These are phyloP conservation scores for Fusarium torreyae DNA, from an alignment of 2,329 filamentous ascomycete genomes.

Conservation along the genomic window DNA sequence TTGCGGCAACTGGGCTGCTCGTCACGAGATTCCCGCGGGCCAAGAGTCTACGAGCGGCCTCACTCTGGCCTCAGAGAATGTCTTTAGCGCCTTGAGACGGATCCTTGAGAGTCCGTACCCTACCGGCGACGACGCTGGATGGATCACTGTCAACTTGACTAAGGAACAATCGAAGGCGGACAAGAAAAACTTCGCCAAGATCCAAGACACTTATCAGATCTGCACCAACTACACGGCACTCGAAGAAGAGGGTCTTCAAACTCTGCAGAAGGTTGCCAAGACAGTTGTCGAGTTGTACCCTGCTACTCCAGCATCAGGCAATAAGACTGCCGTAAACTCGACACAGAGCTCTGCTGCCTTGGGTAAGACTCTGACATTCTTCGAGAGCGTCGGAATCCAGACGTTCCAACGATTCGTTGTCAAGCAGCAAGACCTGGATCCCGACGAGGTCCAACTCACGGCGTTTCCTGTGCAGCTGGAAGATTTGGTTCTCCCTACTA, in stretches of 20 bases:
- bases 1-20: slow-evolving; percentile 76
- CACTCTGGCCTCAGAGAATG: not conserved
- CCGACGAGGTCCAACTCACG: not conserved
- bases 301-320: not conserved
- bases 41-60: slow-evolving; percentile 55
- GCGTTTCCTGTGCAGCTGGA: not conserved
- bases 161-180: slow-evolving; percentile 61
- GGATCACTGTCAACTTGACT: slow-evolving; percentile 29
- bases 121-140: slow-evolving; percentile 61
- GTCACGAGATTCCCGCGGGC: slow-evolving; percentile 76
- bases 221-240: slow-evolving; percentile 75
- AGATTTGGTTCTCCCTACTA: not conserved
- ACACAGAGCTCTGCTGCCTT: slow-evolving; percentile 1
- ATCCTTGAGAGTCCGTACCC: slow-evolving; percentile 66
- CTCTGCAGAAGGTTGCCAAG: slow-evolving; percentile 70
- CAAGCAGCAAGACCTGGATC: not conserved
- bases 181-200: slow-evolving; percentile 75
- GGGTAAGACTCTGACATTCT: slow-evolving; percentile 17
- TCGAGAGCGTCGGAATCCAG: slow-evolving; percentile 26
- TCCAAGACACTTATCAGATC: slow-evolving; percentile 75
- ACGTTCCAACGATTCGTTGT: slow-evolving; percentile 12
- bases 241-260: slow-evolving; percentile 67
- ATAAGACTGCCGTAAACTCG: not conserved
- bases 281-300: slow-evolving; percentile 20
- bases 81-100: slow-evolving; percentile 39